A percentile compares a stretch with the other conserved stretches of the same genome.
phyloP scores from a whole-genome alignment of 768 basidiomycete species.

The Ramaria sp. region DNA sequence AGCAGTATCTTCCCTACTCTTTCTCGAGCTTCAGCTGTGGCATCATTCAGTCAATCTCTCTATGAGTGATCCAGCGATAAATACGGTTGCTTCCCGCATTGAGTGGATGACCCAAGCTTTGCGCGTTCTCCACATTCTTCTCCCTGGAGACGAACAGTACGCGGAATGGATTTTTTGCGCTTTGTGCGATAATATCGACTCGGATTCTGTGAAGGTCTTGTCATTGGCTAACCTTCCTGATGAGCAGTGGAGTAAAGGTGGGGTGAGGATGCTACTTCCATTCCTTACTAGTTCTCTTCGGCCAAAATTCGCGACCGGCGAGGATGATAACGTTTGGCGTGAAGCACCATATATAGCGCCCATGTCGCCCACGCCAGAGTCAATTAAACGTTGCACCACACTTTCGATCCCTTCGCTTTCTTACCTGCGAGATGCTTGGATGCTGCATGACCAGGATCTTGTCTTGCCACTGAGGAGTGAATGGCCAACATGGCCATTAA shows the following conservation, averaged over 20 bases:
- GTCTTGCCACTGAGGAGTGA: conserved; percentile 23
- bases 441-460: conserved; percentile 13
- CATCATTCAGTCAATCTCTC: conserved; percentile 23
- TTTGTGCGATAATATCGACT: conserved; percentile 1
- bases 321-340: conserved; percentile 1
- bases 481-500: conserved; percentile 60
- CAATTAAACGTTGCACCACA: conserved; percentile 27
- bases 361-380: conserved; percentile 34
- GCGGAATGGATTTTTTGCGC: conserved; percentile 32
- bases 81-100: conserved; percentile 40
- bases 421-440: conserved; percentile 3
- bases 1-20: conserved; percentile 44
- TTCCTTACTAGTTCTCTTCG: conserved; percentile 43
- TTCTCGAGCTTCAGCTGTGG: conserved; percentile 47
- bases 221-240: conserved; percentile 26
- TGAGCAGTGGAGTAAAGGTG: conserved; percentile 40
- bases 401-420: conserved; percentile 9
- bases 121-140: conserved; percentile 38
- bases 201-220: conserved; percentile 31
- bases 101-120: conserved; percentile 62
- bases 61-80: background rate
- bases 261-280: conserved; percentile 41
- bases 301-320: conserved; percentile 18
- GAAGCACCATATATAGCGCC: conserved; percentile 39
- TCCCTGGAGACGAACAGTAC: conserved; percentile 67